Conservation (phyloP, 306 rosid species). For the Glycyrrhiza uralensis region DNA sequence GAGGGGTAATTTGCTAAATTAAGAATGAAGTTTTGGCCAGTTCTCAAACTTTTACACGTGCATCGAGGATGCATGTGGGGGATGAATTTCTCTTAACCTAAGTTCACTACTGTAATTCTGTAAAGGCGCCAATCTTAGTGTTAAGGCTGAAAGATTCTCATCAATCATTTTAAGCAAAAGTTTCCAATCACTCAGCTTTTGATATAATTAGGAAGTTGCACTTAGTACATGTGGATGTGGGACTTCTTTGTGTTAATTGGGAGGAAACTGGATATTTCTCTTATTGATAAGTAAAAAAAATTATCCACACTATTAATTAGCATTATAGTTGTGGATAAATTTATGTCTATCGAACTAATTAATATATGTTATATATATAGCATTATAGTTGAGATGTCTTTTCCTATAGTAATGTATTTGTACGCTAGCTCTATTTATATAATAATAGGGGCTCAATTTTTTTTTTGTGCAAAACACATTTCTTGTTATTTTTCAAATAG, state of each 20-base stretch:
- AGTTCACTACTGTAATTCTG: neutral
- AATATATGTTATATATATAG: no score
- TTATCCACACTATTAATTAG: no score
- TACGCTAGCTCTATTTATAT: no score
- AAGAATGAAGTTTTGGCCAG: neutral
- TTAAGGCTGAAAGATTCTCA: conserved; percentile 4
- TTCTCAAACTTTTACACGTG: neutral
- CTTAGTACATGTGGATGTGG: conserved; percentile 4
- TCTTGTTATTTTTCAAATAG: no score
- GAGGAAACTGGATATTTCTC: conserved; percentile 5
- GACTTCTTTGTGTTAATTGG: neutral
- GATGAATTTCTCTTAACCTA: neutral
- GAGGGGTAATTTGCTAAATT: neutral
- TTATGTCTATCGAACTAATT: no score
- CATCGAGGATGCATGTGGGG: neutral
- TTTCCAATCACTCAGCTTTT: neutral
- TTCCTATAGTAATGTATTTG: no score
- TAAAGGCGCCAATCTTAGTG: neutral
- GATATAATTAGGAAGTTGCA: conserved; percentile 8
- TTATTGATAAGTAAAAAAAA: no score
- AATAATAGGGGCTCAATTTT: no score
- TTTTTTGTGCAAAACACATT: no score
- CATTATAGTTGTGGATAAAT: no score
- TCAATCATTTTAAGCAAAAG: conserved; percentile 28
- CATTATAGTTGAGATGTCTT: no score